Evolutionary conservation across 2,329 filamentous ascomycete genomes (phyloP).

Genomic region (Epichloe sp.): DNA sequence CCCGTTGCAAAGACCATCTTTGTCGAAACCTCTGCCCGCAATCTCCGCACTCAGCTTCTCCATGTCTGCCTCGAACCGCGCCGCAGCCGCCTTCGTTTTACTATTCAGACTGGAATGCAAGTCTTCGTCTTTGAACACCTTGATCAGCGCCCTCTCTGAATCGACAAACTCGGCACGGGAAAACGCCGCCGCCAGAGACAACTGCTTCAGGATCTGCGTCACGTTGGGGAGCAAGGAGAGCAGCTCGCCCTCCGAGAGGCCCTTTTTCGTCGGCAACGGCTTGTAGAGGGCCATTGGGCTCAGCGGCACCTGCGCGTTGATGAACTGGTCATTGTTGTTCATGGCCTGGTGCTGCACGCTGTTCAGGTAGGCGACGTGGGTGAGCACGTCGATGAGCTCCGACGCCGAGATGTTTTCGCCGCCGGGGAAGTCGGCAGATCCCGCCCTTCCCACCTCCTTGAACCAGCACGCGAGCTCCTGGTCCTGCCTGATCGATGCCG

Average conservation of each 20-base stretch:
- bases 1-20: conserved; percentile 27
- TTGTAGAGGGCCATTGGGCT: conserved; percentile 27
- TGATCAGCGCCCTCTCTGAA: conserved; percentile 23
- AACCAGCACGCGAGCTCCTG: conserved; percentile 32
- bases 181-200: conserved; percentile 25
- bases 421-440: conserved; percentile 28
- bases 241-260: conserved; percentile 17
- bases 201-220: conserved; percentile 20
- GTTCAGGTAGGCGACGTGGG: conserved; percentile 20
- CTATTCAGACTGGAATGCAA: conserved; percentile 22
- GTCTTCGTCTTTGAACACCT: conserved; percentile 26
- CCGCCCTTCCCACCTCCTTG: conserved; percentile 24
- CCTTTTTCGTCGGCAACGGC: conserved; percentile 26
- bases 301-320: conserved; percentile 25
- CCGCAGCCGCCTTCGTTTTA: conserved; percentile 19
- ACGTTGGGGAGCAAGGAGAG: conserved; percentile 22
- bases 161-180: conserved; percentile 24
- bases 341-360: conserved; percentile 24
- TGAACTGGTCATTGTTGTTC: conserved; percentile 28
- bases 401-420: conserved; percentile 9
- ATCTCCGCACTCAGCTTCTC: conserved; percentile 23
- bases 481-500: conserved; percentile 21
- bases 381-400: conserved; percentile 26
- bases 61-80: conserved; percentile 24
- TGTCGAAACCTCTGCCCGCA: conserved; percentile 25